Base-by-base conservation (phyloP, 495 filamentous ascomycete genomes). In the Xanthoparmelia taractica region DNA sequence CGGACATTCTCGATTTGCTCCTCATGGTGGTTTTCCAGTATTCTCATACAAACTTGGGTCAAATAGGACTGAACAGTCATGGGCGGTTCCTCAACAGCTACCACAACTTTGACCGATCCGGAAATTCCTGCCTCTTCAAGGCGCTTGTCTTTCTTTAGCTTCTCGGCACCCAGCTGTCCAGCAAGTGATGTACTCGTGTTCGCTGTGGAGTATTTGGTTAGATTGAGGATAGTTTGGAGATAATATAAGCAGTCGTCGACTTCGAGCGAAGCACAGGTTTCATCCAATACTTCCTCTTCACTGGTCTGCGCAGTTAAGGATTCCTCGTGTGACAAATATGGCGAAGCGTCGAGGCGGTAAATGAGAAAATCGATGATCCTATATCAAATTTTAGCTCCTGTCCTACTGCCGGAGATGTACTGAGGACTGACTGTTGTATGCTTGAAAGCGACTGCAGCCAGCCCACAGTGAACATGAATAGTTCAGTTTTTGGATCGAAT, bases 361-460 rank as follows among this genome's bases (percentile, higher is more conserved):
- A 62, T 56, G 34, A 87, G 72, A 69, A 86, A 84, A 6, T 75
- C 69, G 37, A 86, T 71, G 37, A 77, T 76, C 1, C 67, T 69
- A 56, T 56, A 18, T 29, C 4, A n/a, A 23, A 20, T 13, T 25
- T 63, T 25, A 66, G 57, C 33, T 10, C 15, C 20, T 31, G 4
- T 38, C 25, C 13, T 25, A 41, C 45, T 1, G 43, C 3, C 4
- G 8, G 33, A 25, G n/a, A 36, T 23, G 29, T 50, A 27, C 31
- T 43, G 18, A 27, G 20, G 13, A 76, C 77, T 65, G 76, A 87
- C 81, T 80, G 83, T 60, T 85, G 81, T 66, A 90, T 75, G n/a
- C 79, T 83, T 54, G 86, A 76, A 23, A 95, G 76, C 54, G 82
- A 89, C 68, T 88, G 86, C 11, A 98, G 76, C 94, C 94, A 98